phyloP scores from a whole-genome alignment of 306 rosid species.

The Vigna unguiculata region DNA sequence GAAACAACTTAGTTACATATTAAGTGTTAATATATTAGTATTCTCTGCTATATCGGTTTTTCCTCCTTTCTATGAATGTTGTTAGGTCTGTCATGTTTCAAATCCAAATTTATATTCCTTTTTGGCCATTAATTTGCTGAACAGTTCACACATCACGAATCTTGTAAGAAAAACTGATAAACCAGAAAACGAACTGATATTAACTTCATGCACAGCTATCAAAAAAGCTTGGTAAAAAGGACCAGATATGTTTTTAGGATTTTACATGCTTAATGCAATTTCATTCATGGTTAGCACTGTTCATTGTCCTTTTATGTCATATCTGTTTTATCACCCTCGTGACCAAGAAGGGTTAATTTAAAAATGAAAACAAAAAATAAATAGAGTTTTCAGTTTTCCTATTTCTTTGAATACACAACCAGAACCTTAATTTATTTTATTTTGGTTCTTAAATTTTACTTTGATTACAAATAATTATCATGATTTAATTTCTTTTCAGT shows the following conservation, averaged over 20 bases:
- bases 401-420: no score
- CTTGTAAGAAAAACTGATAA: neutral
- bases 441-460: no score
- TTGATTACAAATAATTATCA: no score
- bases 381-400: no score
- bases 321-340: no score
- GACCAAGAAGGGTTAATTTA: neutral
- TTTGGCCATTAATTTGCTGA: neutral
- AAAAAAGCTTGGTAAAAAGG: no score
- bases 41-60: neutral
- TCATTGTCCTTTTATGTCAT: neutral
- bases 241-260: no score
- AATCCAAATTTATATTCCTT: neutral
- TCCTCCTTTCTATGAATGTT: neutral
- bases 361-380: no score
- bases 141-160: neutral
- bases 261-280: neutral
- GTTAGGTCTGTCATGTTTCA: slow-evolving; percentile 9
- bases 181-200: neutral
- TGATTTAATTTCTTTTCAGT: no score
- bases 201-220: neutral
- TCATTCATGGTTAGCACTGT: neutral
- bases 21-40: neutral
- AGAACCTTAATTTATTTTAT: no score
- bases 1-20: neutral